Conservation (phyloP, 2,329 filamentous ascomycete genomes). For the Stromatinia cepivora region DNA sequence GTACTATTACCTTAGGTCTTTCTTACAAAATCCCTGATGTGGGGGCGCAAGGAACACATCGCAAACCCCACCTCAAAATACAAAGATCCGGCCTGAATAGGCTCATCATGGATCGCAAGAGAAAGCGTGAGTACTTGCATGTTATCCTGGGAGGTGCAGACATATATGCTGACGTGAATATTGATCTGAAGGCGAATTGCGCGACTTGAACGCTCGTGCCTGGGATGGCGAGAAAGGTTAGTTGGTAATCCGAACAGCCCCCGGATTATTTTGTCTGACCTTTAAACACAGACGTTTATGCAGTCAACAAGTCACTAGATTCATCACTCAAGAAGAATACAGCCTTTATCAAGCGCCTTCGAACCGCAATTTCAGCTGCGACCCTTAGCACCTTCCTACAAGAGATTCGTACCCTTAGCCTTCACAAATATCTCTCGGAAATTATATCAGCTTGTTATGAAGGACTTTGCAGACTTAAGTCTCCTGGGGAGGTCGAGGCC, state of each 20-base stretch:
- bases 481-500: constrained; percentile 85
- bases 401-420: constrained; percentile 84
- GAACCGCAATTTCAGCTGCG: constrained; percentile 80
- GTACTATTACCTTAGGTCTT: constrained; percentile 39
- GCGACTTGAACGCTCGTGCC: constrained; percentile 79
- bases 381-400: constrained; percentile 82
- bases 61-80: constrained; percentile 31
- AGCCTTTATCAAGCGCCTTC: constrained; percentile 93
- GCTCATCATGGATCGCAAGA: constrained; percentile 60
- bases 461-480: constrained; percentile 87
- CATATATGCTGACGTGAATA: constrained; percentile 29
- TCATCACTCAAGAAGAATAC: constrained; percentile 98
- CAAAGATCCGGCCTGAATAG: constrained; percentile 29
- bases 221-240: constrained; percentile 89
- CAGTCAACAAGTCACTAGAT: constrained; percentile 76
- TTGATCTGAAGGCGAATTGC: constrained; percentile 71
- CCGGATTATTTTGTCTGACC: constrained; percentile 27
- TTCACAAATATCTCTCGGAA: constrained; percentile 96
- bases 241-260: constrained; percentile 26
- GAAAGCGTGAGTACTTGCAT: constrained; percentile 54
- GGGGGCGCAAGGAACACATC: constrained; percentile 39
- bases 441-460: constrained; percentile 96
- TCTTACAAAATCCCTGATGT: constrained; percentile 42
- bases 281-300: constrained; percentile 34
- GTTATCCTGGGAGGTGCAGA: neutral